Evolutionary conservation across 2,329 filamentous ascomycete genomes (phyloP).

Genomic region (Fusarium sp.): DNA sequence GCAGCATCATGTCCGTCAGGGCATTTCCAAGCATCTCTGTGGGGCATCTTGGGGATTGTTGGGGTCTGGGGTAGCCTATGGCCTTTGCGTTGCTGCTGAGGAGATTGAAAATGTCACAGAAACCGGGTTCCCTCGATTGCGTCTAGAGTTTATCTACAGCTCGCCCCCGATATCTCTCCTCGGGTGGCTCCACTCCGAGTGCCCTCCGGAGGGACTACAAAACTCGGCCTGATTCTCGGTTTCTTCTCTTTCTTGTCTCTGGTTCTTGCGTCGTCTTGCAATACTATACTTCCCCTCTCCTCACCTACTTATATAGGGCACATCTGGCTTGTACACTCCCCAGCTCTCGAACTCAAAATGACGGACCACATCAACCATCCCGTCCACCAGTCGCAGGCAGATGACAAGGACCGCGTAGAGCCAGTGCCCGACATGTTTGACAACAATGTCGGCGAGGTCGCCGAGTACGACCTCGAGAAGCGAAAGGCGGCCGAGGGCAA

Average conservation of each 20-base stretch:
- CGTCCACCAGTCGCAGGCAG: constrained; percentile 15
- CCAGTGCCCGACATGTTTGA: constrained; percentile 44
- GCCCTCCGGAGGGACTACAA: constrained; percentile 6
- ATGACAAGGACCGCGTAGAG: constrained; percentile 19
- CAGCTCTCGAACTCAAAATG: constrained; percentile 10
- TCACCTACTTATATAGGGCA: background rate
- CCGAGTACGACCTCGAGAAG: constrained; percentile 61
- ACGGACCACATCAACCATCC: constrained; percentile 34
- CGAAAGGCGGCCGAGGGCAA: constrained; percentile 58
- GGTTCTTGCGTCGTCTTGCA: background rate
- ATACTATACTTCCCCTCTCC: background rate
- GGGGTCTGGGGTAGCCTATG: constrained; percentile 36
- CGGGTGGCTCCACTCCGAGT: constrained; percentile 21
- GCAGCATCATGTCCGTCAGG: constrained; percentile 1
- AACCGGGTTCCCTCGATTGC: constrained; percentile 13
- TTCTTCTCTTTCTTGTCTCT: constrained; percentile 21
- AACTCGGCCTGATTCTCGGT: constrained; percentile 39
- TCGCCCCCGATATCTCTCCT: constrained; percentile 8
- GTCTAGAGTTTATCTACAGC: background rate
- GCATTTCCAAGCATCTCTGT: background rate
- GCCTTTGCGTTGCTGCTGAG: constrained; percentile 15
- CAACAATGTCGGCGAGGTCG: constrained; percentile 47
- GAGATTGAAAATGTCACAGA: constrained; percentile 31
- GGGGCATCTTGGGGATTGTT: constrained; percentile 15
- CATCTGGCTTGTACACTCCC: background rate